Evolutionary conservation across 108 stramenopile genomes (phyloP), one percentile per base, ranked within the genome.

Genomic region (Chaetoceros muelleri): DNA sequence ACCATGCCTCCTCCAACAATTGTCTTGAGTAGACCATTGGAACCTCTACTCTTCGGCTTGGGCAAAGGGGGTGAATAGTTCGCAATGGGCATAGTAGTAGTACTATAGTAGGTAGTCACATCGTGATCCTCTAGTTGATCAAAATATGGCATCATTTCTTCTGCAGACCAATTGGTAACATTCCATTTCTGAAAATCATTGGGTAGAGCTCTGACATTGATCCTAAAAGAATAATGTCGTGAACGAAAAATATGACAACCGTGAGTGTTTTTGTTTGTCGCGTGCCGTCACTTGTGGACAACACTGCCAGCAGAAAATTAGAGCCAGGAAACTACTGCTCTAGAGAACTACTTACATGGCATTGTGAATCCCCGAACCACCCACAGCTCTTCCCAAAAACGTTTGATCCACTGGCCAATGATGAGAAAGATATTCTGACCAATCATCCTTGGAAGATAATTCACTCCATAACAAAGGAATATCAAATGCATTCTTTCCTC

Each of bases 291-390:
- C n/a, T n/a, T n/a, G n/a, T n/a, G n/a, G n/a, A n/a, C n/a, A n/a
- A n/a, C n/a, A n/a, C n/a, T n/a, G n/a, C n/a, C n/a, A n/a, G n/a
- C n/a, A n/a, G n/a, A n/a, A n/a, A n/a, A n/a, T n/a, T n/a, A n/a
- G n/a, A n/a, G n/a, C n/a, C n/a, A n/a, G n/a, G n/a, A n/a, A n/a
- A n/a, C n/a, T n/a, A n/a, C n/a, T n/a, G n/a, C n/a, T n/a, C n/a
- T n/a, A n/a, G n/a, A n/a, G n/a, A 10, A 40, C 13, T 40, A 40
- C 34, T 40, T 40, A 40, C 64, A 65, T 65, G 19, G 64, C 64
- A 51, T 65, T 65, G 49, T 51, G 47, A 34, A 65, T 26, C 25
- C 64, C 64, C 18, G 29, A 49, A 13, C 64, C 64, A n/a, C 64
- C 64, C 29, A 65, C 26, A 17, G 44, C 57, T 23, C 57, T 40